Evolutionary conservation across 176 grass and related monocot species (phyloP).

Genomic region (Triticum dicoccoides): DNA sequence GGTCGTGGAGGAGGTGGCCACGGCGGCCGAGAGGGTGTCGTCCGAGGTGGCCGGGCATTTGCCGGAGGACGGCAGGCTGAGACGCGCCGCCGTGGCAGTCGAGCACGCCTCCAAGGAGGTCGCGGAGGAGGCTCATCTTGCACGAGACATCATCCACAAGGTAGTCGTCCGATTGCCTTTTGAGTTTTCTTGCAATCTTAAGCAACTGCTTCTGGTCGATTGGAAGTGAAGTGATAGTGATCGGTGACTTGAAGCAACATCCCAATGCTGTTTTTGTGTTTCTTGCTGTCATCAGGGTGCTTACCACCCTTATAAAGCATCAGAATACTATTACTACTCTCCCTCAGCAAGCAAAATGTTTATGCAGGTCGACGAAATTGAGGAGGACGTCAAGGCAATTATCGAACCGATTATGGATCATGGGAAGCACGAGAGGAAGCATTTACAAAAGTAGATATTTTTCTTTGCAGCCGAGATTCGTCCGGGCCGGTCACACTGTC

Average conservation of each 20-base stretch:
- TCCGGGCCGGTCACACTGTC: no score
- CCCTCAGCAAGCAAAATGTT: not conserved
- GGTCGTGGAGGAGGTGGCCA: conserved; percentile 52
- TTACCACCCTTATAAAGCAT: not conserved
- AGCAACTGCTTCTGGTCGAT: not conserved
- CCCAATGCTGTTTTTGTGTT: not conserved
- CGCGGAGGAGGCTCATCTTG: conserved; percentile 56
- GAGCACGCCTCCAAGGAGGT: conserved; percentile 58
- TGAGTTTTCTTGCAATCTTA: not conserved
- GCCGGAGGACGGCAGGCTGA: conserved; percentile 39
- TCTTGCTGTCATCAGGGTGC: not conserved
- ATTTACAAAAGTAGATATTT: not conserved
- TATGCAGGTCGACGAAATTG: conserved; percentile 44
- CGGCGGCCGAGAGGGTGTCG: conserved; percentile 44
- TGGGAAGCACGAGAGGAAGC: conserved; percentile 1
- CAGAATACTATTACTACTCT: not conserved
- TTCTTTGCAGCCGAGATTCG: not conserved
- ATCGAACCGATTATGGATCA: conserved; percentile 27
- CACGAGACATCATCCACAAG: conserved; percentile 55
- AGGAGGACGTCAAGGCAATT: conserved; percentile 47
- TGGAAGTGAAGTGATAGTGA: not conserved
- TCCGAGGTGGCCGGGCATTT: conserved; percentile 44
- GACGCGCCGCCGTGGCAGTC: conserved; percentile 31
- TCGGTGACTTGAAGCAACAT: conserved; percentile 12
- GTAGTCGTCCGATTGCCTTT: not conserved